Evolutionary conservation across 2,329 filamentous ascomycete species (phyloP).

Genomic region (Dactylellina sp.): DNA sequence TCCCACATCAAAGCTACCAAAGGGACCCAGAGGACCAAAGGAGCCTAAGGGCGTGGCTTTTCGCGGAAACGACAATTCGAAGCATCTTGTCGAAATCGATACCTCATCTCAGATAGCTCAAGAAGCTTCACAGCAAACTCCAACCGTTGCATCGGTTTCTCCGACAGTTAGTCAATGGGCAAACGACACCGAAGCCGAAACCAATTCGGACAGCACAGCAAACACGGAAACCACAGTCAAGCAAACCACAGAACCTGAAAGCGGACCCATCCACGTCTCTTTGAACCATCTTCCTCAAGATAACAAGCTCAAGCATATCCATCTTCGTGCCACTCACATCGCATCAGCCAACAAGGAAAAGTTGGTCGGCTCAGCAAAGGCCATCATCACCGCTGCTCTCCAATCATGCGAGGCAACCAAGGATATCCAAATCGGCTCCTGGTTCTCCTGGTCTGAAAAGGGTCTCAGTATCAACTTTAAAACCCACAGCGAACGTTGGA

Average conservation of each 20-base stretch:
- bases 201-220: not conserved
- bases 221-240: not conserved
- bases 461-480: slow-evolving; percentile 39
- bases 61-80: not conserved
- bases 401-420: slow-evolving; percentile 33
- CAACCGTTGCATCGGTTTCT: not conserved
- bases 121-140: too few species aligned
- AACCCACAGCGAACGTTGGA: slow-evolving; percentile 32
- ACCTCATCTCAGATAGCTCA: not conserved
- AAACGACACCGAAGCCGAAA: not conserved
- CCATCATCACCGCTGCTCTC: slow-evolving; percentile 24
- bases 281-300: slow-evolving; percentile 27
- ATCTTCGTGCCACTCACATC: slow-evolving; percentile 30
- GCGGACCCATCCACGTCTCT: slow-evolving; percentile 17
- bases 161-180: slow-evolving; percentile 1
- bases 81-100: not conserved
- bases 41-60: not conserved
- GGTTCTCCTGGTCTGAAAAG: slow-evolving; percentile 52
- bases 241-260: slow-evolving; percentile 9
- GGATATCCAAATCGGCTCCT: slow-evolving; percentile 24
- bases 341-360: slow-evolving; percentile 32
- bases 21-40: not conserved
- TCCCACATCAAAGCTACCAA: slow-evolving; percentile 6
- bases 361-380: slow-evolving; percentile 22
- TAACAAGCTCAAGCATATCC: slow-evolving; percentile 45